Base-by-base conservation (phyloP, 139 green algal genomes). In the Chlorella sorokiniana region DNA sequence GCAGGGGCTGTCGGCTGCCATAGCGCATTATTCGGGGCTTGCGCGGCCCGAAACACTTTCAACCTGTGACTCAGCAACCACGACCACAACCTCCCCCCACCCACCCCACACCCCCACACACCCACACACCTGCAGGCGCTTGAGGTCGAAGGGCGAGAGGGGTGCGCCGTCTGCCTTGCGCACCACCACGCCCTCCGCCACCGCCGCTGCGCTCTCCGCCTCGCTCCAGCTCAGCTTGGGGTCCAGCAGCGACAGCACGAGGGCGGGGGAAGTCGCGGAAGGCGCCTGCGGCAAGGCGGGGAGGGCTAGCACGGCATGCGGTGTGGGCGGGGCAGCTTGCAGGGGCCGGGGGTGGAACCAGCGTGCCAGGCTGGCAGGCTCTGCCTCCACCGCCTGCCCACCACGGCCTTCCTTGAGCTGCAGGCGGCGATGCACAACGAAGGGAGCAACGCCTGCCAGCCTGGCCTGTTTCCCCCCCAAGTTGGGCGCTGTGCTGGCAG, bases 131-230 rank as follows among this genome's bases (percentile, higher is more conserved):
- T 98, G 91, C 76, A 99, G 86, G n/a, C 96, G 88, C 75, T 96
- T 95, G 18, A 99, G 89, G 83, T 99, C 96, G 82, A 98, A 91
- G 4, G 93, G 81, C 14, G 86, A 91, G 23, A 98, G 70, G 18
- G 70, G 63, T 42, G 41, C 59, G 51, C 93, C 93, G 54, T 96
- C 93, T 9, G 84, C 69, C 2, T 88, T 82, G 56, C 61, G 44
- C 40, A 95, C 86, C 16, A 67, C 56, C 61, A 87, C 68, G 2
- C 88, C 91, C 29, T 42, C 29, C 25, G 72, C 23, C 40, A 92
- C 81, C 38, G 65, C 75, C 72, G 81, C 35, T 22, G 27, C 56
- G 38, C 64, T 84, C 78, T 96, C 93, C 31, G 83, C 84, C 38
- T 98, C 94, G 18, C 63, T 81, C 78, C 93, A 98, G 10, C 69